These are phyloP conservation scores for Malbranchea zuffiana DNA, from an alignment of 2,329 filamentous ascomycete genomes.

Conservation along the genomic window DNA sequence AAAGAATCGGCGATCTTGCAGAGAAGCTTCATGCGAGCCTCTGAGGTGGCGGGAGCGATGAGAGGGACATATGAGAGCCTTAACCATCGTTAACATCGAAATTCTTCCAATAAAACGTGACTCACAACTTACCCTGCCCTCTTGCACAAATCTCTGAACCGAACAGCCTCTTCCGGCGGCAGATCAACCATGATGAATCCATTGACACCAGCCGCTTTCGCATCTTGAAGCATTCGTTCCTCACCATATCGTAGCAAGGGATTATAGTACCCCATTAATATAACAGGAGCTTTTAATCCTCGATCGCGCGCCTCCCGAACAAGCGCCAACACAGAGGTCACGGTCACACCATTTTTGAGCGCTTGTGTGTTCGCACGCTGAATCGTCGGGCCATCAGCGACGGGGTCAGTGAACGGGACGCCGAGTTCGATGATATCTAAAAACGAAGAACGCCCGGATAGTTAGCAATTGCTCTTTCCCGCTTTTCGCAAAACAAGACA, in stretches of 20 bases:
- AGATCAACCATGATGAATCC: conserved; percentile 96
- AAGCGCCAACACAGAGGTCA: conserved; percentile 68
- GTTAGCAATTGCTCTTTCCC: too few species aligned
- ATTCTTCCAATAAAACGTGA: conserved; percentile 1
- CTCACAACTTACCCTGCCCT: conserved; percentile 52
- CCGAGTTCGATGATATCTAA: conserved; percentile 89
- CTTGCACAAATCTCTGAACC: conserved; percentile 76
- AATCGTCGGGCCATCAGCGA: conserved; percentile 94
- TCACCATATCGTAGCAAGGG: conserved; percentile 90
- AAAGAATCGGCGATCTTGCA: conserved; percentile 97
- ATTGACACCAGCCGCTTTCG: conserved; percentile 74
- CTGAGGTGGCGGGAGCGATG: conserved; percentile 86
- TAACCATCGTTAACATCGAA: too few species aligned
- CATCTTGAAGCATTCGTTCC: conserved; percentile 74
- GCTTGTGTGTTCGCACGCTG: conserved; percentile 90
- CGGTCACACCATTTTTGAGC: conserved; percentile 77
- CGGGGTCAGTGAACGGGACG: conserved; percentile 93
- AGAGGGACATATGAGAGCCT: conserved; percentile 92
- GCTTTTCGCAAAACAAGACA: too few species aligned
- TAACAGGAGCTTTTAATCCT: conserved; percentile 68
- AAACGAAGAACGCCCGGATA: neutral
- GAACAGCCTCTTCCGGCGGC: conserved; percentile 87
- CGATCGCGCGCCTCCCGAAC: conserved; percentile 66
- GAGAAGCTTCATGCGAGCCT: conserved; percentile 84
- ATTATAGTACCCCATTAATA: conserved; percentile 99